A percentile compares a stretch with the other conserved stretches of the same genome.
These are phyloP conservation scores for Handroanthus guayacan DNA, from an alignment of 257 asterid species.

Conservation along the genomic window DNA sequence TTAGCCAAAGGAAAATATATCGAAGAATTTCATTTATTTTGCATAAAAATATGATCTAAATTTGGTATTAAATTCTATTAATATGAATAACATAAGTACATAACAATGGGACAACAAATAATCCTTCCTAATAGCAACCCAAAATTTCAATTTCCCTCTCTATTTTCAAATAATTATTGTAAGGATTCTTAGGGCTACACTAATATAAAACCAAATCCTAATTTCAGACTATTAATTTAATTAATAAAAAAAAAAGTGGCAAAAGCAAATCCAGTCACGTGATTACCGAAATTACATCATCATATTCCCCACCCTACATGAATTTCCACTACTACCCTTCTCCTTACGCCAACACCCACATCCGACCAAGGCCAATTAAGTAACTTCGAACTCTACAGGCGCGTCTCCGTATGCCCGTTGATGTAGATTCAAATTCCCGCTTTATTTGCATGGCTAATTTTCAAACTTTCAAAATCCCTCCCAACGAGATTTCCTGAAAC, in stretches of 20 bases:
- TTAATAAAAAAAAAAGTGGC: background rate
- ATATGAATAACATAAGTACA: no score
- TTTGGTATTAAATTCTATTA: no score
- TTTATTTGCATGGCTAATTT: slow-evolving; percentile 50
- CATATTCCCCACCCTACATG: slow-evolving; percentile 40
- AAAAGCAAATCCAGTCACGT: slow-evolving; percentile 49
- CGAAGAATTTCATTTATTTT: no score
- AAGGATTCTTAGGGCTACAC: slow-evolving; percentile 6
- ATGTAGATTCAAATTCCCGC: slow-evolving; percentile 64
- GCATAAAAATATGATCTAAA: no score
- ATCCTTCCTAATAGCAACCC: background rate
- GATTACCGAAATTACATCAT: slow-evolving; percentile 26
- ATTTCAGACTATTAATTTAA: slow-evolving; percentile 19
- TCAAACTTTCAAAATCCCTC: slow-evolving; percentile 84
- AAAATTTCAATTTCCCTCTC: slow-evolving; percentile 1
- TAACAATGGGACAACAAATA: no score
- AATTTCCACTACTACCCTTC: slow-evolving; percentile 38
- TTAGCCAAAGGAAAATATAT: no score
- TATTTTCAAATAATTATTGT: background rate
- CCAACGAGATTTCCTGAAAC: slow-evolving; percentile 38
- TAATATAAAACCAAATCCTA: background rate
- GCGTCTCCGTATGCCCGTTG: slow-evolving; percentile 41
- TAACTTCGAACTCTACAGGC: slow-evolving; percentile 32
- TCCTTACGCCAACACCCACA: background rate
- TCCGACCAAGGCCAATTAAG: slow-evolving; percentile 33